These are phyloP conservation scores for Jackrogersella multiformis DNA, from an alignment of 495 filamentous ascomycete species.

Conservation along the genomic window DNA sequence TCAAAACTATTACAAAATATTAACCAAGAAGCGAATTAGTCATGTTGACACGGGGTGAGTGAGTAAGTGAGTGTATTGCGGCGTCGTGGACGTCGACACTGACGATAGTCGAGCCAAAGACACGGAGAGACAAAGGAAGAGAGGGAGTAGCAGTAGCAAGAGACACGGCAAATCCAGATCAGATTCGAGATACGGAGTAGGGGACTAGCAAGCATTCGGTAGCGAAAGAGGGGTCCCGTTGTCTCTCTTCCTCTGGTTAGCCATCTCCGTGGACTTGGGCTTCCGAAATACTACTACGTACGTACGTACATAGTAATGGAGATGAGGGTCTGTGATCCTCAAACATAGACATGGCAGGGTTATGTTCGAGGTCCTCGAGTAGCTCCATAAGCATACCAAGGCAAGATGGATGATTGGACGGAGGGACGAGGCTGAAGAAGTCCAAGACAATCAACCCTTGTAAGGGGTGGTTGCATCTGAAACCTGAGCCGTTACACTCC, in stretches of 20 bases:
- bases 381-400: slow-evolving; percentile 30
- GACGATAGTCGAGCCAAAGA: slow-evolving; percentile 28
- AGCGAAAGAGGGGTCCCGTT: slow-evolving; percentile 20
- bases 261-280: slow-evolving; percentile 28
- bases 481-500: slow-evolving; percentile 33
- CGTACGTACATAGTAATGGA: too few species aligned
- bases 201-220: slow-evolving; percentile 20
- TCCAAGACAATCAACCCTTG: slow-evolving; percentile 34
- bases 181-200: slow-evolving; percentile 21
- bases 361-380: slow-evolving; percentile 38
- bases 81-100: slow-evolving; percentile 32
- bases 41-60: slow-evolving; percentile 32
- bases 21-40: slow-evolving; percentile 48
- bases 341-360: slow-evolving; percentile 44
- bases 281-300: too few species aligned
- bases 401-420: slow-evolving; percentile 32
- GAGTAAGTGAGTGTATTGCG: slow-evolving; percentile 29
- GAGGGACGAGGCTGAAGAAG: slow-evolving; percentile 31
- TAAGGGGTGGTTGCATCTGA: slow-evolving; percentile 31
- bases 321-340: slow-evolving; percentile 41
- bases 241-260: too few species aligned
- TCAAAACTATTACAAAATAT: slow-evolving; percentile 35
- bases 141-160: slow-evolving; percentile 13
- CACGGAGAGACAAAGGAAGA: slow-evolving; percentile 20
- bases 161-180: too few species aligned